Base-by-base conservation (phyloP, 257 asterid genomes). In the Solanum tarijense region DNA sequence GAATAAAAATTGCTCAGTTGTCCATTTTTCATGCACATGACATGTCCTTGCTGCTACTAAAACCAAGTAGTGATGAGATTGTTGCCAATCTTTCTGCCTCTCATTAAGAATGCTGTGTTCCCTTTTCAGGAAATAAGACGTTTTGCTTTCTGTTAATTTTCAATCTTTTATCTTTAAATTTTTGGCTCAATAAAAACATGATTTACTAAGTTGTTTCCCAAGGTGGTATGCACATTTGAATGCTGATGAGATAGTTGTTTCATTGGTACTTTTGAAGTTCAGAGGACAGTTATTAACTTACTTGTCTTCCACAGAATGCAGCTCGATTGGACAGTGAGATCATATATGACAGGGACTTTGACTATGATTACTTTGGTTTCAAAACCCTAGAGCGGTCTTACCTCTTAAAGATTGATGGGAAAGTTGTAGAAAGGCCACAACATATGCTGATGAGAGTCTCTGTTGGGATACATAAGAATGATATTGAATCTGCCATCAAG, bases 391-490 rank as follows among this genome's bases (percentile, higher is more conserved):
- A 94, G 92, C 92, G 98, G 89, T 96, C 99, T 58, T 96, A 96
- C 91, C 98, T 97, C 84, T 87, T 96, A 27, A 97, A 94, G 91
- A 89, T 95, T 81, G 91, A 93, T 36, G 99, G 96, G 25, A 92
- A 93, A 87, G 98, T 96, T 69, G 98, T 97, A 32, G 99, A 97
- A 91, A 96, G 99, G 88, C 99, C 99, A 46, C 99, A 97, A 9
- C 99, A 97, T 92, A 96, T 96, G 99, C 89, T 95, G 92, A 97
- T 97, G 99, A 90, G 99, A 88, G 99, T 97, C 83, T 83, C 99
- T 92, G 99, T 97, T 88, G 98, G 99, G 35, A 94, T 97, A 71
- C 99, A 95, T 92, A 95, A 96, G 86, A 95, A 94, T 83, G 96
- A 96, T 68, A 94, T 96, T 23, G 98, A 95, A 81, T 92, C 98